Conservation (phyloP, 116 monocot genomes). For the Dioscorea cayenensis region DNA sequence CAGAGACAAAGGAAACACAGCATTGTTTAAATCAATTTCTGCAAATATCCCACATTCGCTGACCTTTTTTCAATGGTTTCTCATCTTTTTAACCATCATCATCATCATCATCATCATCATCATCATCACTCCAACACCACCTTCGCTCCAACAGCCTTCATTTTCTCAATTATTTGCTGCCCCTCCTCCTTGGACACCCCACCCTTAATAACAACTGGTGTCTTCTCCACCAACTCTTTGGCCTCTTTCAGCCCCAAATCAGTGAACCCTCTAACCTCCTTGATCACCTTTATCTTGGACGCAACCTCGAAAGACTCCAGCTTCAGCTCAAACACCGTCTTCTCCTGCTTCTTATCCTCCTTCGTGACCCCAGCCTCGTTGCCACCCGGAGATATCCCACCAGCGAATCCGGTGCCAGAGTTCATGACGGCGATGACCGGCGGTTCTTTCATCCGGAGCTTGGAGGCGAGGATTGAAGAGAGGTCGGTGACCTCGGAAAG, state of each 20-base stretch:
- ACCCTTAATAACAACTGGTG: constrained; percentile 28
- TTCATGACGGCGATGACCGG: constrained; percentile 61
- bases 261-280: constrained; percentile 37
- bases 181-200: constrained; percentile 40
- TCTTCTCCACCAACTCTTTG: constrained; percentile 44
- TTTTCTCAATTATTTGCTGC: constrained; percentile 31
- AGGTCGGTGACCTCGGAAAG: constrained; percentile 65
- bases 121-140: constrained; percentile 25
- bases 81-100: neutral
- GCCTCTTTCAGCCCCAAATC: constrained; percentile 45
- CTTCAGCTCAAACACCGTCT: constrained; percentile 92
- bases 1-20: too few relatives aligned
- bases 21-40: too few relatives aligned
- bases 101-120: too few relatives aligned
- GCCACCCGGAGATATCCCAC: constrained; percentile 6
- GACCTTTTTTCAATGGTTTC: too few relatives aligned
- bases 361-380: constrained; percentile 4
- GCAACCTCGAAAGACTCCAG: constrained; percentile 77
- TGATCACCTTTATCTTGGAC: constrained; percentile 51
- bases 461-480: constrained; percentile 46
- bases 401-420: constrained; percentile 26
- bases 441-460: constrained; percentile 34
- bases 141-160: constrained; percentile 44
- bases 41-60: too few relatives aligned
- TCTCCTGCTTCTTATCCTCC: constrained; percentile 69